Evolutionary conservation across 176 grass and related monocot species (phyloP), one percentile per base, ranked within the genome.

Genomic region (Eleusine coracana): DNA sequence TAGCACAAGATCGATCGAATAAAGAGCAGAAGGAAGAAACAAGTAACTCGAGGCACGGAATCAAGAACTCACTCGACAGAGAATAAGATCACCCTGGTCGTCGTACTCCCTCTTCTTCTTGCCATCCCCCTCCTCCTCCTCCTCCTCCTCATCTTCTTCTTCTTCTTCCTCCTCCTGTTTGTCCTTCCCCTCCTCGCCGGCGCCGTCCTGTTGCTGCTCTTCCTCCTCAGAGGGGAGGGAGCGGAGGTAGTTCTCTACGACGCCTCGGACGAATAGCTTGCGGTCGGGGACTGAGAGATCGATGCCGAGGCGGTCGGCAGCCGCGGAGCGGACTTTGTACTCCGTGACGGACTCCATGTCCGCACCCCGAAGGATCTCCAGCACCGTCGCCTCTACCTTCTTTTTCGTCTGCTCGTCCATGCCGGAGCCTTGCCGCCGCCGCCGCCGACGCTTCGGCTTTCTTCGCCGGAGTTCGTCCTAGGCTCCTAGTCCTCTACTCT

Each of bases 81-180:
- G 73, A 76, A 95, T 95, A 34, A 94, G 92, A 83, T 95, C 91
- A 12, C 96, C 96, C 3, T 58, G 86, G 66, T 98, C 96, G 68
- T 95, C 92, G 44, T 84, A 90, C 76, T 93, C 91, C 58, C 83
- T 80, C 50, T 87, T 66, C 55, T 60, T 66, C 55, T 66, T 38
- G 16, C 67, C 15, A 15, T 31, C 41, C 25, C 62, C 20, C 9
- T 88, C 48, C 20, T 80, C 31, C 31, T 34, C 31, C 83, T 14
- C 39, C 5, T 40, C 39, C 39, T 45, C 44, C 44, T 81, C 91
- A 7, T 90, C 85, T 0, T 73, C 88, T 13, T 81, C 82, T 0
- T 21, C 62, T 12, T 61, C 85, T 34, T 81, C 58, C 68, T 20
- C 56, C 48, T 55, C 82, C 37, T 56, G 52, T 68, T 92, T 54